A percentile compares a stretch with the other conserved stretches of the same genome.
Evolutionary conservation across 495 filamentous ascomycete species (phyloP).

Genomic region (Talaromyces adpressus): DNA sequence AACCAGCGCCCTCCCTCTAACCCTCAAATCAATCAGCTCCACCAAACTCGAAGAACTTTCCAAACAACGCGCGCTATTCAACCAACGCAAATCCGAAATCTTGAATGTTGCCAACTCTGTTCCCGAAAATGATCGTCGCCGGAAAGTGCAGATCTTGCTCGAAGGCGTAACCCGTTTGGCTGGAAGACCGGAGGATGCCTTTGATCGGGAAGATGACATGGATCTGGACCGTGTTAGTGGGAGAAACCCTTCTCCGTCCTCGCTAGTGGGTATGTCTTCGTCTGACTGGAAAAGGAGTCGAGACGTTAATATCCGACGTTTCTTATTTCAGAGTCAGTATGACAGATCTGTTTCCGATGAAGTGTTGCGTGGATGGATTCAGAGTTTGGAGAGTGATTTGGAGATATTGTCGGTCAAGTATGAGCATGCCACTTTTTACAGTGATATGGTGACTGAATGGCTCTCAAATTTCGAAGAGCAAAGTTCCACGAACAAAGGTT

Average conservation of each 20-base stretch:
- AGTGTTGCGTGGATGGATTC: constrained; percentile 39
- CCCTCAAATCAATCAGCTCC: constrained; percentile 56
- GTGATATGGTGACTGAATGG: constrained; percentile 58
- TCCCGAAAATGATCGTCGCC: constrained; percentile 15
- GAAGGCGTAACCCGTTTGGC: constrained; percentile 35
- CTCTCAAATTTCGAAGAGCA: constrained; percentile 23
- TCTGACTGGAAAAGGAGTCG: constrained; percentile 13
- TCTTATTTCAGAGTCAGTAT: constrained; percentile 49
- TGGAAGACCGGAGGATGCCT: constrained; percentile 26
- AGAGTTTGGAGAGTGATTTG: constrained; percentile 41
- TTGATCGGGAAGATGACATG: constrained; percentile 27
- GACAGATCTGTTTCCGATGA: constrained; percentile 47
- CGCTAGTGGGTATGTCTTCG: not conserved
- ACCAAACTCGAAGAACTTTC: constrained; percentile 58
- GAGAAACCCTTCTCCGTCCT: not conserved
- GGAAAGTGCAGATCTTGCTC: constrained; percentile 24
- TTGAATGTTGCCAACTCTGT: constrained; percentile 20
- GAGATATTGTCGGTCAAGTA: constrained; percentile 47
- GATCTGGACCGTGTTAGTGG: constrained; percentile 20
- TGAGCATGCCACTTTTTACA: constrained; percentile 56
- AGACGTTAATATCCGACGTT: constrained; percentile 38
- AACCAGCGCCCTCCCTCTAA: constrained; percentile 44
- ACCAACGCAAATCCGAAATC: constrained; percentile 30
- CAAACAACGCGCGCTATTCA: constrained; percentile 49
- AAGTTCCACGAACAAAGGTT: not conserved